Conservation (phyloP, 768 basidiomycete species). For the Russula sp. region DNA sequence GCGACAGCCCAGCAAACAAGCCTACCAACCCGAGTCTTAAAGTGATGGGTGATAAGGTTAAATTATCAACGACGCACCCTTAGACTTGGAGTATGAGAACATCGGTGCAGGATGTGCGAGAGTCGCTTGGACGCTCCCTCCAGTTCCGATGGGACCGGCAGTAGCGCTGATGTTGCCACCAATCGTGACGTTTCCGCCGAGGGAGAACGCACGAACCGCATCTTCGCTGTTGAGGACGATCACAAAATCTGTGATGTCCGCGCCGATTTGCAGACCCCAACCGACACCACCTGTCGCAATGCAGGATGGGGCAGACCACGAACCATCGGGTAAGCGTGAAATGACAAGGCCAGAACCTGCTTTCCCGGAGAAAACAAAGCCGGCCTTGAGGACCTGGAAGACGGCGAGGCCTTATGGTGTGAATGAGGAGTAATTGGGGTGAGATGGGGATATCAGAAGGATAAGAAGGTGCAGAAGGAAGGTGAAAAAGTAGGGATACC, state of each 20-base stretch:
- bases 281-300: conserved; percentile 95
- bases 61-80: conserved; percentile 53
- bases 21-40: conserved; percentile 47
- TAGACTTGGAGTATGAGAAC: conserved; percentile 96
- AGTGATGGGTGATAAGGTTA: neutral
- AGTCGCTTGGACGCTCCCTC: conserved; percentile 82
- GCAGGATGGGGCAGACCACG: conserved; percentile 96
- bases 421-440: neutral
- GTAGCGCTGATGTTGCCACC: conserved; percentile 84
- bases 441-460: conserved; percentile 9
- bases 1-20: conserved; percentile 88
- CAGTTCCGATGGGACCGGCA: conserved; percentile 93
- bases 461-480: too few species aligned
- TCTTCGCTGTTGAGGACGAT: conserved; percentile 97
- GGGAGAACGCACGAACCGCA: conserved; percentile 90
- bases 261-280: conserved; percentile 94
- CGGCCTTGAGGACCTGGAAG: conserved; percentile 91
- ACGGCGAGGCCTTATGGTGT: conserved; percentile 75
- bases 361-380: conserved; percentile 94
- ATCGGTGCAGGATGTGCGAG: conserved; percentile 93
- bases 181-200: conserved; percentile 94
- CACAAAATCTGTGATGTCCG: conserved; percentile 93
- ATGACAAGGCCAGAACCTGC: conserved; percentile 92
- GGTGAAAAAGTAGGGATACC: conserved; percentile 46
- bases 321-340: conserved; percentile 88